phyloP scores from a whole-genome alignment of 305 asterid species.

The Andrographis paniculata region DNA sequence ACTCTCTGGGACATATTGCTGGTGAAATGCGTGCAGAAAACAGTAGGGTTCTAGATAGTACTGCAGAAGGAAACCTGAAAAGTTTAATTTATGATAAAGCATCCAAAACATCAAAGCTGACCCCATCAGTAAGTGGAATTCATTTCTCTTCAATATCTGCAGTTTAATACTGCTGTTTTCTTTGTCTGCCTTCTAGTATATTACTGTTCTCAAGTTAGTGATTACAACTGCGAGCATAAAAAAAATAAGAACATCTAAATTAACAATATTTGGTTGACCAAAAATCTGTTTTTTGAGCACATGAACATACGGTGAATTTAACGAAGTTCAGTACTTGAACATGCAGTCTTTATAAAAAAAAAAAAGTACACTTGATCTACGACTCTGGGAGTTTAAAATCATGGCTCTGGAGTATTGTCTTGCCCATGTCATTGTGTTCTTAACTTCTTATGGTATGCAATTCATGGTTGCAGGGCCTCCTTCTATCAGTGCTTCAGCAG shows the following conservation, averaged over 20 bases:
- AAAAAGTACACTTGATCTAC: too few relatives aligned
- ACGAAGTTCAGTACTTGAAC: too few relatives aligned
- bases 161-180: conserved; percentile 1
- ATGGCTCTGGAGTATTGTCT: conserved; percentile 1
- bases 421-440: conserved; percentile 4
- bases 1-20: conserved; percentile 71
- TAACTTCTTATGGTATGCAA: conserved; percentile 6
- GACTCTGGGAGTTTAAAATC: not conserved
- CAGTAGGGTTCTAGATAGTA: conserved; percentile 39
- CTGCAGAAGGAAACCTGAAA: conserved; percentile 67
- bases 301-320: too few relatives aligned
- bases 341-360: too few relatives aligned
- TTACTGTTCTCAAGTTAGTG: too few relatives aligned
- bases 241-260: too few relatives aligned
- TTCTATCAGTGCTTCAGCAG: conserved; percentile 84
- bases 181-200: not conserved
- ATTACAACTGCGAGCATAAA: too few relatives aligned
- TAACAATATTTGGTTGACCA: too few relatives aligned
- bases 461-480: conserved; percentile 59
- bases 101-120: conserved; percentile 68
- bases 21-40: conserved; percentile 67
- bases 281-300: too few relatives aligned
- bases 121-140: conserved; percentile 63
- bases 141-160: conserved; percentile 9
- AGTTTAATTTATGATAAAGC: conserved; percentile 68